phyloP scores from a whole-genome alignment of 768 basidiomycete genomes.

The Pilatotrama ljubarskyi region DNA sequence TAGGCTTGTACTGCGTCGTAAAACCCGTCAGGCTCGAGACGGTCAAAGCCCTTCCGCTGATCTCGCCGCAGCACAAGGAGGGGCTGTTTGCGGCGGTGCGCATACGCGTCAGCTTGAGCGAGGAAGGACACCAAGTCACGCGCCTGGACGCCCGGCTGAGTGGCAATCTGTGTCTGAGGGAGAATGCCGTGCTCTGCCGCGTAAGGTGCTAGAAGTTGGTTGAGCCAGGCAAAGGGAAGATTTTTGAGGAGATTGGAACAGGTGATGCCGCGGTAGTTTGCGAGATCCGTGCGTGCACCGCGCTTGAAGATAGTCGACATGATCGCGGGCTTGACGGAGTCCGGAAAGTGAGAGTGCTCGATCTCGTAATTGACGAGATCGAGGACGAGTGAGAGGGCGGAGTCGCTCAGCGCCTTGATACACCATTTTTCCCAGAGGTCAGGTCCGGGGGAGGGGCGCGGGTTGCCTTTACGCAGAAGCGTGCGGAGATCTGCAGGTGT shows the following conservation, averaged over 20 bases:
- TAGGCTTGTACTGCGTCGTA: not conserved
- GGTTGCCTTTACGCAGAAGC: conserved; percentile 31
- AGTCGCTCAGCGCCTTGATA: conserved; percentile 29
- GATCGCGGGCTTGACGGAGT: conserved; percentile 27
- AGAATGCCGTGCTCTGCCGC: conserved; percentile 1
- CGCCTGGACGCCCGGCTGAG: not conserved
- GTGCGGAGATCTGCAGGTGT: conserved; percentile 19
- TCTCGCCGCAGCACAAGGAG: too few species aligned
- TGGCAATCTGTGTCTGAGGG: not conserved
- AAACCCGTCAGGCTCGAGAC: not conserved
- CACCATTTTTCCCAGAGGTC: conserved; percentile 41
- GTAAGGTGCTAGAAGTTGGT: conserved; percentile 27
- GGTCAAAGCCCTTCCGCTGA: not conserved
- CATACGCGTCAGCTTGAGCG: not conserved
- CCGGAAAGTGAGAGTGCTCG: conserved; percentile 28
- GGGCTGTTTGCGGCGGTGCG: not conserved
- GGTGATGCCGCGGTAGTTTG: conserved; percentile 33
- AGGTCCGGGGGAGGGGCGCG: conserved; percentile 32
- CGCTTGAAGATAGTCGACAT: conserved; percentile 34
- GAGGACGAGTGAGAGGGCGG: conserved; percentile 24
- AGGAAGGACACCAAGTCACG: not conserved
- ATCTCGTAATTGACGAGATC: conserved; percentile 33
- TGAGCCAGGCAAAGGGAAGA: conserved; percentile 33
- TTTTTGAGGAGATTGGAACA: conserved; percentile 31
- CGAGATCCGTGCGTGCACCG: conserved; percentile 25